Evolutionary conservation across 306 rosid species (phyloP).

Genomic region (Rosa rugosa): DNA sequence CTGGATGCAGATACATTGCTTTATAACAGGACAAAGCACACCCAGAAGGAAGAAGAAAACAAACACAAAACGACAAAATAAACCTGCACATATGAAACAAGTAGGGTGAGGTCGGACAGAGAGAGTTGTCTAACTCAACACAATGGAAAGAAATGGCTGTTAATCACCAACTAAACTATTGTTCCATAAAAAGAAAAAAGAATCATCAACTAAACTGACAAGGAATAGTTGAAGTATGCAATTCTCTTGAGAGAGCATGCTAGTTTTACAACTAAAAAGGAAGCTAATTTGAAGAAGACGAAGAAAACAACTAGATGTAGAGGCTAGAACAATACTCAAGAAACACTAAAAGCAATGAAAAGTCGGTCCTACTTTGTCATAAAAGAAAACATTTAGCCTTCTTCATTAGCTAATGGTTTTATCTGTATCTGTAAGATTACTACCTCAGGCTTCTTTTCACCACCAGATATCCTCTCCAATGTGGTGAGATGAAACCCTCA

Average conservation of each 20-base stretch:
- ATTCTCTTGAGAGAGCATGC: neutral
- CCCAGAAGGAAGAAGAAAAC: neutral
- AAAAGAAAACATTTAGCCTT: neutral
- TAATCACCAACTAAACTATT: neutral
- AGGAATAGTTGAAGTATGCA: neutral
- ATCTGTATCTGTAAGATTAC: neutral
- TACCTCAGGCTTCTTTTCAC: slow-evolving; percentile 9
- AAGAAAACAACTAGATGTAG: neutral
- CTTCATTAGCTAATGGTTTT: neutral
- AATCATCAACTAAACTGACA: neutral
- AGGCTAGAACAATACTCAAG: neutral
- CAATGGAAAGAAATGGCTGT: neutral
- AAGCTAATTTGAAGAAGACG: neutral
- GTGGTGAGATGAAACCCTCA: slow-evolving; percentile 7
- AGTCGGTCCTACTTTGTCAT: slow-evolving; percentile 8
- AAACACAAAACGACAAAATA: neutral
- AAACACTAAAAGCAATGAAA: neutral
- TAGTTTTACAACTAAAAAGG: neutral
- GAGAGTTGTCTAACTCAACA: neutral
- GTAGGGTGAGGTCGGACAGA: neutral
- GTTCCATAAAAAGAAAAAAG: neutral
- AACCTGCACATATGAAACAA: neutral
- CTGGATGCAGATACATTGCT: neutral
- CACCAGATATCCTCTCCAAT: neutral
- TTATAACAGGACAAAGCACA: neutral